phyloP scores from a whole-genome alignment of 2,329 filamentous ascomycete species.

The Albophoma yamanashiensis region DNA sequence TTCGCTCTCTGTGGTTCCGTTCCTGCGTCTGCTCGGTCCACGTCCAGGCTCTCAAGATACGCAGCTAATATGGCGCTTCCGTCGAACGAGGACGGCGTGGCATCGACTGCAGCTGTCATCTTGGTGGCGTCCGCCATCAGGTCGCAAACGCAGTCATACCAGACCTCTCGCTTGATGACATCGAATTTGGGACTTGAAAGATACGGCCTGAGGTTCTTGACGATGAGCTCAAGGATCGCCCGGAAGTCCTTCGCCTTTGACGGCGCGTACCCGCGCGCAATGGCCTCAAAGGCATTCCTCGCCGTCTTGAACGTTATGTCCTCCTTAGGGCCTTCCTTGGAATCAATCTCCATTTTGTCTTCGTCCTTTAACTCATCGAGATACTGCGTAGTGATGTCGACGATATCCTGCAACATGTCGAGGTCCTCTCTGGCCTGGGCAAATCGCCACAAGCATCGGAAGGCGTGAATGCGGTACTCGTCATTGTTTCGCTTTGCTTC shows the following conservation, averaged over 20 bases:
- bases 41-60: conserved; percentile 37
- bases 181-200: conserved; percentile 26
- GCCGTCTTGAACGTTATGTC: conserved; percentile 31
- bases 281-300: conserved; percentile 38
- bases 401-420: conserved; percentile 58
- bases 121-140: conserved; percentile 31
- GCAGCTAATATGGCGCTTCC: conserved; percentile 13
- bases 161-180: conserved; percentile 35
- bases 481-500: conserved; percentile 90
- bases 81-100: conserved; percentile 8
- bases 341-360: conserved; percentile 61
- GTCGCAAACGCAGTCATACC: conserved; percentile 39
- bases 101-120: conserved; percentile 7
- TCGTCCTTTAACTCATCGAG: conserved; percentile 48
- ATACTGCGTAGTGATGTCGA: conserved; percentile 50
- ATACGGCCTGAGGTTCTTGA: conserved; percentile 28
- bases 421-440: conserved; percentile 57
- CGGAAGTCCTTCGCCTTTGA: conserved; percentile 23
- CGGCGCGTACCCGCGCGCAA: conserved; percentile 38
- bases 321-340: conserved; percentile 34
- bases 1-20: conserved; percentile 40
- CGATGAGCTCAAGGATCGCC: conserved; percentile 27
- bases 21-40: conserved; percentile 33
- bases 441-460: conserved; percentile 63
- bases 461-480: conserved; percentile 67